Percentiles rank a stretch among this genome's conserved stretches.
Evolutionary conservation across 345 rosid species (phyloP).

Genomic region (Eucalyptus dawsonii): DNA sequence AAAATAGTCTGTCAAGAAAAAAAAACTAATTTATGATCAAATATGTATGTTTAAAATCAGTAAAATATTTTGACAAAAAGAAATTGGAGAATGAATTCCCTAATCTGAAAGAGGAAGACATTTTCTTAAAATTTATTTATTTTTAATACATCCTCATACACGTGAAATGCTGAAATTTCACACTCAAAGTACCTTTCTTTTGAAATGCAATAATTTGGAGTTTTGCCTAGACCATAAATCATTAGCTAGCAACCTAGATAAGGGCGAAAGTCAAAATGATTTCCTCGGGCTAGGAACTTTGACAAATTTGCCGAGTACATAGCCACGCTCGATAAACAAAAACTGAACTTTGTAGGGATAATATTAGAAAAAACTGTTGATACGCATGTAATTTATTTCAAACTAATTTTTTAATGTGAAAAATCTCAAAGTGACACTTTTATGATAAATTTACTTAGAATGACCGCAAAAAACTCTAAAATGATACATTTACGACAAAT

Average conservation of each 20-base stretch:
- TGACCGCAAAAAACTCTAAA: rapidly evolving
- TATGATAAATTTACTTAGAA: rapidly evolving
- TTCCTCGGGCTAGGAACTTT: not conserved
- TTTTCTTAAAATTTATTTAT: not conserved
- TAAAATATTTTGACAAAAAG: not conserved
- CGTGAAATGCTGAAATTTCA: not conserved
- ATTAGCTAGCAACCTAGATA: not conserved
- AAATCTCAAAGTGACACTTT: rapidly evolving
- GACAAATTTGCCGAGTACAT: not conserved
- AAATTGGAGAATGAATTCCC: not conserved
- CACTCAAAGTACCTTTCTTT: not conserved
- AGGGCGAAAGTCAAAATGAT: not conserved
- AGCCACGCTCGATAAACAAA: not conserved
- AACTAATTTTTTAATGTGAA: rapidly evolving
- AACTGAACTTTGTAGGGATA: not conserved
- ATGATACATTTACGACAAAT: no score
- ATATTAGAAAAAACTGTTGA: rapidly evolving
- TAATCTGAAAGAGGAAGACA: not conserved
- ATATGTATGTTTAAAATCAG: not conserved
- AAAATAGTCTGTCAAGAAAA: not conserved
- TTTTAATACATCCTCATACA: not conserved
- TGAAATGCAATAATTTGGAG: not conserved
- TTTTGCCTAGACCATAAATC: not conserved
- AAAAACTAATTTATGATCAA: not conserved
- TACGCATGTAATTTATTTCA: rapidly evolving